Base-by-base conservation (phyloP, 192 early-diverging fungal species). In the Rhizoclosmatium sp. region DNA sequence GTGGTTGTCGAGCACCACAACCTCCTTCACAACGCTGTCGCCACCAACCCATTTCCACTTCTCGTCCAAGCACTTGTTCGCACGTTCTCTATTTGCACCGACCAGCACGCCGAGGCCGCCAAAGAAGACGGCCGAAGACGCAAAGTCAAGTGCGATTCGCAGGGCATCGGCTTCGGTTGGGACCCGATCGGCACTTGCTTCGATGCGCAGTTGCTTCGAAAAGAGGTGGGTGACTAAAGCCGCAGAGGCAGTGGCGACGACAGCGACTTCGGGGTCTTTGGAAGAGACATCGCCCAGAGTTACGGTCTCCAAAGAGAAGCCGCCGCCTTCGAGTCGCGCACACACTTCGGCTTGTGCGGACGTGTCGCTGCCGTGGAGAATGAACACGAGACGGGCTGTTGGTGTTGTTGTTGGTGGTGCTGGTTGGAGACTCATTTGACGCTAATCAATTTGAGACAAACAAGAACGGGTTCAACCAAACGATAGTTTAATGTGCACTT, bases 1-100 rank as follows among this genome's bases (percentile, higher is more conserved):
- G 14, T 85, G 84, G 82, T 98, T 92, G 66, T 98, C 95, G 66
- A 95, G 85, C n/a, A 92, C 89, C 31, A 94, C 87, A 45, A 98
- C 85, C 46, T 90, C 90, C 58, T 91, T 12, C 48, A 71, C 91
- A 1, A 93, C 86, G 49, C 72, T 76, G 51, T 84, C 80, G 19
- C 83, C 85, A 44, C 85, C 85, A 14, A 81, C 79, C 69, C 69
- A 71, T 4, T 71, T 14, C 47, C n/a, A 71, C 9, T 71, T 10
- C 0, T 51, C 23, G n/a, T 71, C 49, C 49, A 54, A 9, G 10
- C 5, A 4, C 87, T 4, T 88, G 76, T 69, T 90, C 82, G 2
- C 83, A 45, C 40, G 80, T 66, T 5, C 87, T 80, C 80, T 87
- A 42, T 39, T 59, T 46, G 59, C 78, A 42, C 80, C 81, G 59